Percentiles rank a stretch among this genome's conserved stretches.
These are phyloP conservation scores for Fusarium scirpi DNA, from an alignment of 2,329 filamentous ascomycete species.

Conservation along the genomic window DNA sequence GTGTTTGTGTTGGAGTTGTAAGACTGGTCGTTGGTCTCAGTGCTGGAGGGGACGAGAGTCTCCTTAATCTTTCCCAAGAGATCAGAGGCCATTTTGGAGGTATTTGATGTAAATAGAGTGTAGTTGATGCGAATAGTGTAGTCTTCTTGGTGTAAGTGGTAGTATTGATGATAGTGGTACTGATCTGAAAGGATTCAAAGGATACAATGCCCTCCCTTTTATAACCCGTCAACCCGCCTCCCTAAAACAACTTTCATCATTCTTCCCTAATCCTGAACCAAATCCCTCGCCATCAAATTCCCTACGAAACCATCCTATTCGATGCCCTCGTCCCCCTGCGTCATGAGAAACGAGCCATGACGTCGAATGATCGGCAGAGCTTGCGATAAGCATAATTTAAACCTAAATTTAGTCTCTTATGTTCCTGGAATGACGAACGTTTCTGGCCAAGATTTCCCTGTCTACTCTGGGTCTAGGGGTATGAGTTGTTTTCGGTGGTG, in stretches of 20 bases:
- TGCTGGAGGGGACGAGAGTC: slow-evolving; percentile 22
- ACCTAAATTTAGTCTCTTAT: slow-evolving; percentile 19
- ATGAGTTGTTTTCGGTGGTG: too few species aligned
- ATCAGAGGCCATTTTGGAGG: slow-evolving; percentile 27
- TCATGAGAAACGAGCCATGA: slow-evolving; percentile 33
- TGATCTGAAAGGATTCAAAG: too few species aligned
- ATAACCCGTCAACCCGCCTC: background rate
- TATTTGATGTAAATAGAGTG: background rate
- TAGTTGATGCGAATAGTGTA: background rate
- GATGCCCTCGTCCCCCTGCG: slow-evolving; percentile 13
- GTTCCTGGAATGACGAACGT: slow-evolving; percentile 10
- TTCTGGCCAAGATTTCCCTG: slow-evolving; percentile 19
- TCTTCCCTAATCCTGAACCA: background rate
- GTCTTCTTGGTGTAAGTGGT: background rate
- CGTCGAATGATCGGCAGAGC: slow-evolving; percentile 30
- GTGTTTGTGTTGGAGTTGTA: slow-evolving; percentile 3
- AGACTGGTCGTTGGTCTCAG: slow-evolving; percentile 14
- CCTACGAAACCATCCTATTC: background rate
- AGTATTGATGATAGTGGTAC: background rate
- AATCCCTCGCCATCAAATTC: background rate
- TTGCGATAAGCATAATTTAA: slow-evolving; percentile 40
- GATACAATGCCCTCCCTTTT: background rate
- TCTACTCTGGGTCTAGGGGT: background rate
- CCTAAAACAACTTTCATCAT: slow-evolving; percentile 7
- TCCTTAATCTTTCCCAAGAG: slow-evolving; percentile 41